Evolutionary conservation across 495 filamentous ascomycete genomes (phyloP), one percentile per base, ranked within the genome.

Genomic region (Hypoxylon perforatum): DNA sequence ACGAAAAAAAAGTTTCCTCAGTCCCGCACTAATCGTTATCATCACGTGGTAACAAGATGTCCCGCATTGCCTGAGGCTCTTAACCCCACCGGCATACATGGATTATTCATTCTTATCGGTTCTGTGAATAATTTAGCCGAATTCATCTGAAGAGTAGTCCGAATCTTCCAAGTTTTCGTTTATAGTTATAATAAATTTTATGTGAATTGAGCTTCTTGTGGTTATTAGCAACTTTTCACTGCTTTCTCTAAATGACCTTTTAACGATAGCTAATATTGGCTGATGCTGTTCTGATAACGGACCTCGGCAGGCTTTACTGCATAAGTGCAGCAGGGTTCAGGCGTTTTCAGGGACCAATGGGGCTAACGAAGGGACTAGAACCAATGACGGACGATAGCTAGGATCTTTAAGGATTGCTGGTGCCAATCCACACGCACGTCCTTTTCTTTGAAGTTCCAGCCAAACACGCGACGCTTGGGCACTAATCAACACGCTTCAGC

Each of bases 381-480:
- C 63, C 58, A 58, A 63, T 63, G 21, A 50, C 25, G 36, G 33
- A 28, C 23, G 19, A 57, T 36, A 33, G 33, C 36, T 18, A 44
- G 25, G 49, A 47, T 33, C 30, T 33, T 10, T 33, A 1, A 44
- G 25, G 49, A 47, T 33, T 10, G 8, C 30, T 33, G 3, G 25
- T 3, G 7, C 7, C 30, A 9, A 3, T 33, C 44, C 30, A 49
- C 17, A 33, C 17, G 46, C 47, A 58, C 48, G 14, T 63, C n/a
- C n/a, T 30, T 25, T 57, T 25, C 47, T 62, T 41, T 60, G 1
- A 21, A 57, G 19, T 54, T 15, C 30, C 30, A 33, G 30, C n/a
- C 54, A 63, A 59, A 65, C 58, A 68, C 59, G 59, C 58, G 54
- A 63, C 58, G 23, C 50, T 69, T 69, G 60, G 65, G 65, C 65